These are phyloP conservation scores for Leccinum barrowsii DNA, from an alignment of 768 basidiomycete species.

Conservation along the genomic window DNA sequence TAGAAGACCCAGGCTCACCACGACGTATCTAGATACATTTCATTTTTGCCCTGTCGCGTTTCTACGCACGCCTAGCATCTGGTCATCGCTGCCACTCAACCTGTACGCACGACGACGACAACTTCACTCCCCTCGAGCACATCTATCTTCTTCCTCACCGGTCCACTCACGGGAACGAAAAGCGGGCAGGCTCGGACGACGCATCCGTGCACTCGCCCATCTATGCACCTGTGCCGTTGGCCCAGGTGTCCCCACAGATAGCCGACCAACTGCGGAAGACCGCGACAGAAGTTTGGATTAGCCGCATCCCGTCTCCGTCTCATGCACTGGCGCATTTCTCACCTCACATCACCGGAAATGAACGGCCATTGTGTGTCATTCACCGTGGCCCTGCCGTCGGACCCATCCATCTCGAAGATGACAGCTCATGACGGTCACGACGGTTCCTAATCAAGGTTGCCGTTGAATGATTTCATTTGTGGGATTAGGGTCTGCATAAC, in stretches of 20 bases:
- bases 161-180: constrained; percentile 9
- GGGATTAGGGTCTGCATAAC: background rate
- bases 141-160: constrained; percentile 56
- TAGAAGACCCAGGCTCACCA: background rate
- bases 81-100: constrained; percentile 23
- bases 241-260: constrained; percentile 49
- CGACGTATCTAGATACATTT: constrained; percentile 58
- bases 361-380: background rate
- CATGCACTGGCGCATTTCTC: background rate
- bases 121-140: constrained; percentile 44
- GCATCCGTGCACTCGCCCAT: constrained; percentile 26
- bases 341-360: constrained; percentile 2
- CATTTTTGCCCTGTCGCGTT: constrained; percentile 66
- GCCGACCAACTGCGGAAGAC: constrained; percentile 48
- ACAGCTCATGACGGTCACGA: constrained; percentile 6
- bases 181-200: constrained; percentile 2
- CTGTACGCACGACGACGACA: constrained; percentile 18
- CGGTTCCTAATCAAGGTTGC: background rate
- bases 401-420: constrained; percentile 19
- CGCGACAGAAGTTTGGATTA: constrained; percentile 69
- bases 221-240: constrained; percentile 69
- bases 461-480: background rate
- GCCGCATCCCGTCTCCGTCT: constrained; percentile 10
- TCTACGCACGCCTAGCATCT: constrained; percentile 55
- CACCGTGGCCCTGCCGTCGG: constrained; percentile 8